Evolutionary conservation across 208 protist species (phyloP).

Genomic region (Jaenimonas drosophilae): DNA sequence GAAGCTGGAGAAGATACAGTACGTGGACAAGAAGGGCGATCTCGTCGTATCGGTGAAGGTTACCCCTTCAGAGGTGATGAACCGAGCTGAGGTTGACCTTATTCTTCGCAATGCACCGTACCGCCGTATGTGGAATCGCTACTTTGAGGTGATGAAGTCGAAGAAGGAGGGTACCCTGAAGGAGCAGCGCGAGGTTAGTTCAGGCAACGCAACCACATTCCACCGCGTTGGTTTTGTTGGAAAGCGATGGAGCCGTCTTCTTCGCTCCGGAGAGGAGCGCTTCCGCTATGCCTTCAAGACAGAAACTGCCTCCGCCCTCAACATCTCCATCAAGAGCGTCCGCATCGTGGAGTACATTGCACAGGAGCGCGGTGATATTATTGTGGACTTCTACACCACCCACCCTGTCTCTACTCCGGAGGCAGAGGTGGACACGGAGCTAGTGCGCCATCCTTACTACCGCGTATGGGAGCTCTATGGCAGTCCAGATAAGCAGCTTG

Average conservation of each 20-base stretch:
- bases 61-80: not conserved
- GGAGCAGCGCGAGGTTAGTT: not conserved
- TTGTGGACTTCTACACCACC: slow-evolving; percentile 12
- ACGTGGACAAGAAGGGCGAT: not conserved
- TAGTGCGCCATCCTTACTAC: slow-evolving; percentile 1
- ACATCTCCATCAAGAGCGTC: slow-evolving; percentile 1
- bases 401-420: slow-evolving; percentile 1
- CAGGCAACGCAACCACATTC: slow-evolving; percentile 6
- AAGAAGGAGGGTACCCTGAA: slow-evolving; percentile 1
- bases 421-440: slow-evolving; percentile 7
- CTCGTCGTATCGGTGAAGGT: not conserved
- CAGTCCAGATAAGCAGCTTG: not conserved
- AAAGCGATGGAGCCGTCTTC: not conserved
- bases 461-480: slow-evolving; percentile 10
- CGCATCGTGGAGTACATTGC: slow-evolving; percentile 3
- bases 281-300: slow-evolving; percentile 6
- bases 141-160: not conserved
- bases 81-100: not conserved
- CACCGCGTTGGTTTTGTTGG: slow-evolving; percentile 19
- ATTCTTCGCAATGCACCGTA: slow-evolving; percentile 3
- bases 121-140: not conserved
- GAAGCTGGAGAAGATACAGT: slow-evolving; percentile 1
- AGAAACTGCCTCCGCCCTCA: slow-evolving; percentile 7
- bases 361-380: slow-evolving; percentile 3
- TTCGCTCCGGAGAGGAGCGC: not conserved